These are phyloP conservation scores for Suillus fuscotomentosus DNA, from an alignment of 768 basidiomycete species.

Conservation along the genomic window DNA sequence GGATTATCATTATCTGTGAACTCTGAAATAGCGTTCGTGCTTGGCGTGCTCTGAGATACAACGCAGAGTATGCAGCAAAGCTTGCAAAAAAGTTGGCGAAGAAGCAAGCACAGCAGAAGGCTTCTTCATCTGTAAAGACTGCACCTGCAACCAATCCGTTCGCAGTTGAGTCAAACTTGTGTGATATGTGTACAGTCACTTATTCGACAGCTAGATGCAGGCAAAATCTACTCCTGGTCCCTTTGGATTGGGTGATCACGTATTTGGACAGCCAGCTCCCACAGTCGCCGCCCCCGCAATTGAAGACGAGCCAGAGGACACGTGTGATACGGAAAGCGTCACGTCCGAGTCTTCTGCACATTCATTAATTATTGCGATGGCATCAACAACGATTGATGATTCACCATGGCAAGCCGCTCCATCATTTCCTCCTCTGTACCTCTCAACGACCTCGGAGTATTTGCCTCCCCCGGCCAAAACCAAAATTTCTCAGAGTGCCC, in stretches of 20 bases:
- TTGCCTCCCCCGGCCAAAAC: slow-evolving; percentile 55
- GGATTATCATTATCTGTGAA: slow-evolving; percentile 15
- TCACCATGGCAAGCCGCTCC: slow-evolving; percentile 71
- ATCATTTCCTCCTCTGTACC: slow-evolving; percentile 64
- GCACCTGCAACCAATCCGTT: slow-evolving; percentile 62
- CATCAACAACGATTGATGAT: slow-evolving; percentile 50
- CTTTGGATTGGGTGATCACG: slow-evolving; percentile 63
- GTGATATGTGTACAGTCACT: slow-evolving; percentile 4
- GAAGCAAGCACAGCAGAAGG: slow-evolving; percentile 38
- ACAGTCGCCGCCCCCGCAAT: slow-evolving; percentile 12
- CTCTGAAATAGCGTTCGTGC: slow-evolving; percentile 62
- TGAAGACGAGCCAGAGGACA: slow-evolving; percentile 25
- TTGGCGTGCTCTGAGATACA: slow-evolving; percentile 74
- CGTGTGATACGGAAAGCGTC: slow-evolving; percentile 36
- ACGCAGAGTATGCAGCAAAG: slow-evolving; percentile 73
- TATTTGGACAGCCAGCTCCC: slow-evolving; percentile 48
- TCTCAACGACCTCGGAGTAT: slow-evolving; percentile 75
- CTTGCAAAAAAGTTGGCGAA: slow-evolving; percentile 54
- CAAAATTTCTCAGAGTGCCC: slow-evolving; percentile 39
- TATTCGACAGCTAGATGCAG: slow-evolving; percentile 21
- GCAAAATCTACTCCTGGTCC: slow-evolving; percentile 28
- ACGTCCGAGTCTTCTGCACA: slow-evolving; percentile 40
- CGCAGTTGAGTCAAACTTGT: slow-evolving; percentile 43
- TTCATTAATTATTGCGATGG: slow-evolving; percentile 57
- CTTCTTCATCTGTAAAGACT: slow-evolving; percentile 31